Percentiles rank a stretch among this genome's conserved stretches.
phyloP scores from a whole-genome alignment of 306 rosid species.

The apple (Malus domestica) region ASM211411v1 NC_041802.1:25824001-25824500 shows the following conservation, averaged over 20 bases:
- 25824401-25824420: slow-evolving; percentile 74
- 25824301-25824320: slow-evolving; percentile 96
- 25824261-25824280: slow-evolving; percentile 43
- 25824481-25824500: slow-evolving; percentile 90
- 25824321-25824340: slow-evolving; percentile 79
- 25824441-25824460: slow-evolving; percentile 65
- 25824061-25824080: slow-evolving; percentile 94
- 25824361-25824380: slow-evolving; percentile 76
- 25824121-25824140: slow-evolving; percentile 50
- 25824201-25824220: slow-evolving; percentile 84
- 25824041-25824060: slow-evolving; percentile 92
- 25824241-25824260: slow-evolving; percentile 50
- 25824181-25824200: slow-evolving; percentile 56
- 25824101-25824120: slow-evolving; percentile 57
- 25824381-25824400: slow-evolving; percentile 91
- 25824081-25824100: slow-evolving; percentile 60
- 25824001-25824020: slow-evolving; percentile 55
- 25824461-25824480: slow-evolving; percentile 50
- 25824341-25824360: slow-evolving; percentile 50
- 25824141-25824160: slow-evolving; percentile 74
- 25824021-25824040: slow-evolving; percentile 90
- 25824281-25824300: slow-evolving; percentile 50
- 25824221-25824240: slow-evolving; percentile 86
- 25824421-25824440: slow-evolving; percentile 92
- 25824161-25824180: slow-evolving; percentile 28